Evolutionary conservation across 1,139 yeast species (phyloP), one percentile per base, ranked within the genome.

Genomic region (Groenewaldozyma sp.): DNA sequence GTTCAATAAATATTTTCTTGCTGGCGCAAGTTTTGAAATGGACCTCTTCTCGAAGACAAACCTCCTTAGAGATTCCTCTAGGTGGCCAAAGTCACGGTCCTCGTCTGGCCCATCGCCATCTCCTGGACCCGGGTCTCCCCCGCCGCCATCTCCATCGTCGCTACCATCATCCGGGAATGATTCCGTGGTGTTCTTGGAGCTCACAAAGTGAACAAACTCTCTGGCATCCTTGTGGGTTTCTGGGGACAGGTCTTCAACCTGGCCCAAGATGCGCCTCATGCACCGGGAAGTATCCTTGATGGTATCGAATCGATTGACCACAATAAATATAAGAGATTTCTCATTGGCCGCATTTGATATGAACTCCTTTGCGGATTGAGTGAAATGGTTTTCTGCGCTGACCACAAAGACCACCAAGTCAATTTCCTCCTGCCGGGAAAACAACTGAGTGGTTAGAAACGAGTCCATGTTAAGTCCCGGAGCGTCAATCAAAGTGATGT

Each of bases 351-450:
- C 95, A 31, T 86, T 77, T 3, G 91, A 71, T 41, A 93, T 84
- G 53, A 93, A 93, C 54, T 93, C 98, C 52, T 86, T 82, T 1
- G 97, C 97, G 0, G 95, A 83, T 39, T 86, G 67, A 0, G 99
- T 93, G 55, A 93, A 82, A 58, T 91, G 97, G 53, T 93, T 93
- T 55, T 88, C 97, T 0, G 98, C 94, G 57, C 82, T 83, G 3
- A 93, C 95, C 3, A 93, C 98, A 65, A 93, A 93, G 0, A 93
- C 91, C 6, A 93, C 95, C 52, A 93, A 69, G 58, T 93, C 99
- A 49, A 93, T 93, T 56, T 93, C 98, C 55, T 93, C 98, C 62
- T 93, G 98, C 46, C 97, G 75, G 3, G 96, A 82, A 59, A 88
- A 88, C 0, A 93, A 88, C 55, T 88, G 95, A 1, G 96, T 84